A percentile compares a stretch with the other conserved stretches of the same genome.
Conservation (phyloP, 192 early-diverging fungal genomes). For the Rhizophlyctis rosea region DNA sequence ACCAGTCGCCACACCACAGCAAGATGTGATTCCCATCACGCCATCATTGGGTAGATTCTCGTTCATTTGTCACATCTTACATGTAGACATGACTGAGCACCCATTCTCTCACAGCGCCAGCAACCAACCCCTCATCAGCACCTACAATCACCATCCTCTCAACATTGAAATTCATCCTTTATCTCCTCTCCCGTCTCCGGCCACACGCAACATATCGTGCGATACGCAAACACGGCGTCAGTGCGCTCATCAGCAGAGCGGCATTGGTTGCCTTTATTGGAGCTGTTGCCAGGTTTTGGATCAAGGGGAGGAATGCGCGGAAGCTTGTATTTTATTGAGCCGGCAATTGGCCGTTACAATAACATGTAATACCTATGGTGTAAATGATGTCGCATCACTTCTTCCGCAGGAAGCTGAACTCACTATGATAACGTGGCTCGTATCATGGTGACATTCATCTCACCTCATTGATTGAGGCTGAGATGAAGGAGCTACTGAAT, state of each 20-base stretch:
- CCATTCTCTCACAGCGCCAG: background rate
- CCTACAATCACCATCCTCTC: conserved; percentile 1
- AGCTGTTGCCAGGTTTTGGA: background rate
- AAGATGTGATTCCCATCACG: background rate
- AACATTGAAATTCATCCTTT: background rate
- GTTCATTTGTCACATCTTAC: too few relatives aligned
- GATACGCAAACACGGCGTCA: too few relatives aligned
- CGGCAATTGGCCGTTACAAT: too few relatives aligned
- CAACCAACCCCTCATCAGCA: background rate
- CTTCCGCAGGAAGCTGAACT: too few relatives aligned
- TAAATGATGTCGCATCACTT: too few relatives aligned
- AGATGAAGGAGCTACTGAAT: too few relatives aligned
- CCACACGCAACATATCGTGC: too few relatives aligned
- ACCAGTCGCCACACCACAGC: background rate
- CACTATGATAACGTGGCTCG: too few relatives aligned
- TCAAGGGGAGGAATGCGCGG: background rate
- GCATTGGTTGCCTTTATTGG: background rate
- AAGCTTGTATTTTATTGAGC: background rate
- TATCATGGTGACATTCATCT: too few relatives aligned
- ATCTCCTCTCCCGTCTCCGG: background rate
- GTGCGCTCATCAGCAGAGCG: background rate
- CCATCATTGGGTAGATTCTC: too few relatives aligned
- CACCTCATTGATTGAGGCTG: too few relatives aligned
- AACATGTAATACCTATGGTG: too few relatives aligned
- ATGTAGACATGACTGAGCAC: background rate